A percentile compares a stretch with the other conserved stretches of the same genome.
These are phyloP conservation scores for Heliocybe sulcata DNA, from an alignment of 1,284 basidiomycete genomes.

Conservation along the genomic window DNA sequence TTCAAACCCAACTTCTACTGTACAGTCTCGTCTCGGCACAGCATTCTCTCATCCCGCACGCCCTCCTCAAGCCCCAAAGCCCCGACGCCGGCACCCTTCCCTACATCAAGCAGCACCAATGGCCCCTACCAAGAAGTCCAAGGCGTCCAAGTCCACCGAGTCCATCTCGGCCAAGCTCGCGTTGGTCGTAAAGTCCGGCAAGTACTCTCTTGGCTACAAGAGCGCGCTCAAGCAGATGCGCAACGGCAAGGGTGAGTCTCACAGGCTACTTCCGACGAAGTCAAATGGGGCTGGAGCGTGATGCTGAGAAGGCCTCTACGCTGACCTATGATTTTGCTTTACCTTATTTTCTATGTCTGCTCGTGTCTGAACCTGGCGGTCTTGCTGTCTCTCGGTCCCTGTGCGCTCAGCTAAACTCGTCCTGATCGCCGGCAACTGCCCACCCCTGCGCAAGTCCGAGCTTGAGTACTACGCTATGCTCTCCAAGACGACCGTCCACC, in stretches of 20 bases:
- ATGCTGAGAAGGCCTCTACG: conserved; percentile 94
- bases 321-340: conserved; percentile 36
- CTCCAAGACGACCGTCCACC: conserved; percentile 95
- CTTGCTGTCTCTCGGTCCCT: neutral
- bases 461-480: conserved; percentile 99
- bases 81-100: conserved; percentile 17
- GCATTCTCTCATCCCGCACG: neutral
- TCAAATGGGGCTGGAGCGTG: conserved; percentile 79
- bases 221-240: conserved; percentile 98
- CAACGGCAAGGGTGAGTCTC: conserved; percentile 85
- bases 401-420: conserved; percentile 85
- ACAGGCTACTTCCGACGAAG: conserved; percentile 36
- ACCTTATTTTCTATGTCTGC: conserved; percentile 12
- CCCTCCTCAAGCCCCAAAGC: conserved; percentile 7
- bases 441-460: conserved; percentile 98
- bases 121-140: conserved; percentile 94
- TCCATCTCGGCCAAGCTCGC: conserved; percentile 94
- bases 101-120: conserved; percentile 57
- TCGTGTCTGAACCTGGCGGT: no score
- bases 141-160: conserved; percentile 87
- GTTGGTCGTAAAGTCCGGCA: conserved; percentile 97
- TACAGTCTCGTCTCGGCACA: neutral
- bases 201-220: conserved; percentile 94
- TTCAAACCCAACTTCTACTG: neutral
- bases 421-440: conserved; percentile 98